phyloP scores from a whole-genome alignment of 106 monocot genomes.

The Hemerocallis citrina region DNA sequence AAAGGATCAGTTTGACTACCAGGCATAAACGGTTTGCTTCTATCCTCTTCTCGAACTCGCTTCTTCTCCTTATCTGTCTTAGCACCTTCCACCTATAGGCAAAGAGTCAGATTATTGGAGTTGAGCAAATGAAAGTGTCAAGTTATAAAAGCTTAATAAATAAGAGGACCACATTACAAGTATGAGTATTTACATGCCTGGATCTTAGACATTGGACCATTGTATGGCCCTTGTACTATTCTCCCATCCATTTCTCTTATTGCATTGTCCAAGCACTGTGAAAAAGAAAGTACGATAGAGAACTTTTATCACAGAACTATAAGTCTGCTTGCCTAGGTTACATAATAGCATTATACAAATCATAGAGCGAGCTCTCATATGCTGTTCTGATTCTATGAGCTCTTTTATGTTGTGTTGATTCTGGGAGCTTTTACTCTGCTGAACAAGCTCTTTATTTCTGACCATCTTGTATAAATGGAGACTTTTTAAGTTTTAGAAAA shows the following conservation, averaged over 20 bases:
- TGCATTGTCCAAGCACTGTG: slow-evolving; percentile 26
- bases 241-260: slow-evolving; percentile 35
- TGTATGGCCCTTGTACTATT: slow-evolving; percentile 26
- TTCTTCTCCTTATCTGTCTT: slow-evolving; percentile 27
- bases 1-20: slow-evolving; percentile 4
- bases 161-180: not conserved
- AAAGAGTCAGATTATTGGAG: not conserved
- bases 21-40: not conserved
- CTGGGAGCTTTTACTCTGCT: too few species aligned
- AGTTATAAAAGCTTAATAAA: not conserved
- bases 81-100: slow-evolving; percentile 29
- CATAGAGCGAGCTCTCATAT: too few species aligned
- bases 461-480: too few species aligned
- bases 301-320: not conserved
- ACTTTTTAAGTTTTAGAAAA: too few species aligned
- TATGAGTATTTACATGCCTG: slow-evolving; percentile 22
- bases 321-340: not conserved
- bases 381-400: too few species aligned
- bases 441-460: too few species aligned
- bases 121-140: not conserved
- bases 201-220: slow-evolving; percentile 29
- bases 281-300: not conserved
- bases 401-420: too few species aligned
- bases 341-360: not conserved
- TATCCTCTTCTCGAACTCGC: slow-evolving; percentile 25